These are phyloP conservation scores for Phytopythium helicoides DNA, from an alignment of 352 stramenopile species.

Conservation along the genomic window DNA sequence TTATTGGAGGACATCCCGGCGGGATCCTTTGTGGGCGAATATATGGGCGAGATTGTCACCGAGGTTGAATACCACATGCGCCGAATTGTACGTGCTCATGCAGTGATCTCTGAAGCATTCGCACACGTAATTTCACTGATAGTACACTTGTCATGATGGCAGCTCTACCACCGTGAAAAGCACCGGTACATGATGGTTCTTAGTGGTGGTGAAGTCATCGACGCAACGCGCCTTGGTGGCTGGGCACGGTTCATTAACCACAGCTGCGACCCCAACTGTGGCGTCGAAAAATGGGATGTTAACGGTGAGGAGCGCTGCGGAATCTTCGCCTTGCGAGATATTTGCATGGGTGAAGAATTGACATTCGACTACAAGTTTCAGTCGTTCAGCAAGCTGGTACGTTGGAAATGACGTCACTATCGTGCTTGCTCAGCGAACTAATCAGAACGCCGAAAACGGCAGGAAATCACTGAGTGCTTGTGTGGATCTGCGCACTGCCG, in stretches of 20 bases:
- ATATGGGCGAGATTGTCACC: constrained; percentile 83
- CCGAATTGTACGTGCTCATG: constrained; percentile 59
- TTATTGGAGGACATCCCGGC: constrained; percentile 45
- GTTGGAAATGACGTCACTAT: no score
- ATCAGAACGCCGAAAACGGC: neutral
- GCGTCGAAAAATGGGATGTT: constrained; percentile 93
- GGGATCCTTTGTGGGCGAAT: constrained; percentile 75
- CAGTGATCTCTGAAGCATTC: no score
- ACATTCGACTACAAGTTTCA: constrained; percentile 96
- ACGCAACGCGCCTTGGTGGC: constrained; percentile 88
- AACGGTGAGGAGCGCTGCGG: constrained; percentile 92
- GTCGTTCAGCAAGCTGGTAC: constrained; percentile 47
- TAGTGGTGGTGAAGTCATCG: constrained; percentile 83
- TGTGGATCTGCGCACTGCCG: constrained; percentile 61
- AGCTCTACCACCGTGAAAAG: constrained; percentile 85
- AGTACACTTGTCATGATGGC: no score
- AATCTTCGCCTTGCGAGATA: constrained; percentile 93
- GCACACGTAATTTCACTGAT: no score
- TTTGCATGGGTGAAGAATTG: constrained; percentile 90
- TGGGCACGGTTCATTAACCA: constrained; percentile 96
- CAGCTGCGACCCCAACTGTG: constrained; percentile 93
- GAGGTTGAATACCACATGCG: constrained; percentile 82
- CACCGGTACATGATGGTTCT: constrained; percentile 85
- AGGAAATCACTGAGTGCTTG: constrained; percentile 75
- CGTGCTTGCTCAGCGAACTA: neutral